phyloP scores from a whole-genome alignment of 2,329 filamentous ascomycete species.

The Drechslera avenae region DNA sequence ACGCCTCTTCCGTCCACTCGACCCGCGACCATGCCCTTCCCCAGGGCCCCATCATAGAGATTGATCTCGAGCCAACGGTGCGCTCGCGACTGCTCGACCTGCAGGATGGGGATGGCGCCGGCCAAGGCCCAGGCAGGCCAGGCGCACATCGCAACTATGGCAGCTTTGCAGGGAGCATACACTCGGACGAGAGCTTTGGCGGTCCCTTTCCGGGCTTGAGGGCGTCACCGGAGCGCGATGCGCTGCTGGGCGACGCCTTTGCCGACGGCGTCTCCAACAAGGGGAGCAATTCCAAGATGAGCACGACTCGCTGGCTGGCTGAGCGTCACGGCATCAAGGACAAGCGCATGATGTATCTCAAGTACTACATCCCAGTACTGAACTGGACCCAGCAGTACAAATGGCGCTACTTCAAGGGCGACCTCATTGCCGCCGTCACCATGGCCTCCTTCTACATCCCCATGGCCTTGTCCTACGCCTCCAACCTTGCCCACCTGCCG shows the following conservation, averaged over 20 bases:
- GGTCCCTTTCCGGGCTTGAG: constrained; percentile 43
- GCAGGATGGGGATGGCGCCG: constrained; percentile 56
- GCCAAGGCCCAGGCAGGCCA: constrained; percentile 75
- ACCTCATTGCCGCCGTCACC: constrained; percentile 87
- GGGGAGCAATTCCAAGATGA: constrained; percentile 64
- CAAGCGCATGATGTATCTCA: constrained; percentile 75
- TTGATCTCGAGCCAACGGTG: constrained; percentile 42
- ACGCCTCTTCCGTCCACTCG: constrained; percentile 38
- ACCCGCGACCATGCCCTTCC: constrained; percentile 28
- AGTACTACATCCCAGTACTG: constrained; percentile 90
- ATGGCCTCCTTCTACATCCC: constrained; percentile 98
- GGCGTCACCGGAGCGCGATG: constrained; percentile 34
- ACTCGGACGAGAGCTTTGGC: constrained; percentile 48
- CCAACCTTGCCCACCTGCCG: constrained; percentile 89
- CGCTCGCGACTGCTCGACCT: constrained; percentile 49
- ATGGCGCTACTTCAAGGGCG: constrained; percentile 80
- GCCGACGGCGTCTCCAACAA: constrained; percentile 52
- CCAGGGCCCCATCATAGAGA: constrained; percentile 27
- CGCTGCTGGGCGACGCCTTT: constrained; percentile 50
- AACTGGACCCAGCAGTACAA: constrained; percentile 91
- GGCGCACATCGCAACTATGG: constrained; percentile 59
- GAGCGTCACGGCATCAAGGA: constrained; percentile 75
- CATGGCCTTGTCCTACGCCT: constrained; percentile 91
- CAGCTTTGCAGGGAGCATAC: constrained; percentile 60
- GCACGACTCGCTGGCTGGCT: constrained; percentile 73